Evolutionary conservation across 345 rosid species (phyloP).

Genomic region (Reutealis trisperma): DNA sequence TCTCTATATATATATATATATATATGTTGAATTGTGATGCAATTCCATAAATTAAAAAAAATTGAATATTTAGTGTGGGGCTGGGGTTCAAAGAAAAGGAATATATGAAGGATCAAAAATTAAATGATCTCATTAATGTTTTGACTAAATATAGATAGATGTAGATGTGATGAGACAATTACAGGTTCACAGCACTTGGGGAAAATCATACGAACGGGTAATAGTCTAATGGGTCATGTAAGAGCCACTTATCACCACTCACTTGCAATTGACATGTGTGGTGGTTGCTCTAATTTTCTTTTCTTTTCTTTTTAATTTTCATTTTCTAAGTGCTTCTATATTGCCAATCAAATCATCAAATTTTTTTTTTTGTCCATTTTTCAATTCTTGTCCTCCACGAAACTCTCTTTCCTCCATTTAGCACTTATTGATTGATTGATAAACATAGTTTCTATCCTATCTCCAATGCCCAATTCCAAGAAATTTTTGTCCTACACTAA

Average conservation of each 20-base stretch:
- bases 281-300: background rate
- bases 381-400: background rate
- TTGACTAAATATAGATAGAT: background rate
- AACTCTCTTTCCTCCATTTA: background rate
- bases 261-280: conserved; percentile 3
- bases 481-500: too few species aligned
- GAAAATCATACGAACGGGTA: background rate
- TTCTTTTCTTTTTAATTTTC: background rate
- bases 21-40: too few species aligned
- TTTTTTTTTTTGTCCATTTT: background rate
- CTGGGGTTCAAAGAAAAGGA: too few species aligned
- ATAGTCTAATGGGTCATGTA: background rate
- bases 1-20: too few species aligned
- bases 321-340: background rate
- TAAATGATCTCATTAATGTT: background rate
- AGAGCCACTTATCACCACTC: conserved; percentile 6
- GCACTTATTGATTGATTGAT: background rate
- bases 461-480: too few species aligned
- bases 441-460: background rate
- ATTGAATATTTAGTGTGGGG: background rate
- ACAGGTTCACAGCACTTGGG: background rate
- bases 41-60: too few species aligned
- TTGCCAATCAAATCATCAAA: conserved; percentile 6
- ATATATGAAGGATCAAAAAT: background rate
- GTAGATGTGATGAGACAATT: background rate